Conservation (phyloP, 768 basidiomycete genomes). For the Rhodotorula graminis region DNA sequence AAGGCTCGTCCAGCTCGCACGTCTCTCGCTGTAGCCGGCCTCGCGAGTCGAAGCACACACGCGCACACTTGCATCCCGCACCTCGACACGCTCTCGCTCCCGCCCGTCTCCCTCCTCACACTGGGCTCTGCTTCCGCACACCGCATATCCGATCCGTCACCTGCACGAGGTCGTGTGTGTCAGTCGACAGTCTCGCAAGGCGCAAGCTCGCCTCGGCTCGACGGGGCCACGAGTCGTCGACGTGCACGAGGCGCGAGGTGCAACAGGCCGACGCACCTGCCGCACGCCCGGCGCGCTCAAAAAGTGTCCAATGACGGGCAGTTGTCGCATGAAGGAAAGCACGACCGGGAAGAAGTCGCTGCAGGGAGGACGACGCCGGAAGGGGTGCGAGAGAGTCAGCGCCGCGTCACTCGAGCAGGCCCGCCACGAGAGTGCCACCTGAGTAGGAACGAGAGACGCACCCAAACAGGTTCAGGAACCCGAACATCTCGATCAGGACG, state of each 20-base stretch:
- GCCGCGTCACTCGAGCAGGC: too few species aligned
- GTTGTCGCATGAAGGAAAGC: conserved; percentile 87
- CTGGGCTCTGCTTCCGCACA: conserved; percentile 28
- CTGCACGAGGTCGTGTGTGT: conserved; percentile 48
- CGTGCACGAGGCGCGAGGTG: too few species aligned
- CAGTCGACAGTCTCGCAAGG: background rate
- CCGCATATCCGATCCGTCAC: conserved; percentile 62
- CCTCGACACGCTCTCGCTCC: too few species aligned
- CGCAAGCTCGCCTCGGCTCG: too few species aligned
- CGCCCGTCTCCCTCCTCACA: background rate
- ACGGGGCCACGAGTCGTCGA: too few species aligned
- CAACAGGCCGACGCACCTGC: conserved; percentile 55
- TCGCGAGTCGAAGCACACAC: too few species aligned
- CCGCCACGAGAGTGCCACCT: background rate
- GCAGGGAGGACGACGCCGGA: conserved; percentile 35
- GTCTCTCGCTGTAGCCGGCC: too few species aligned
- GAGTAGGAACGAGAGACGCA: conserved; percentile 47
- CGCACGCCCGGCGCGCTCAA: conserved; percentile 83
- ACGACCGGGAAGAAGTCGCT: conserved; percentile 99
- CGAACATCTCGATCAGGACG: conserved; percentile 88
- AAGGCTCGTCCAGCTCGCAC: too few species aligned
- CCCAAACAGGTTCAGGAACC: conserved; percentile 97
- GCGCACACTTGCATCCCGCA: too few species aligned
- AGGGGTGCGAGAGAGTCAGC: background rate
- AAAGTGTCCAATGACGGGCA: conserved; percentile 83